Evolutionary conservation across 164 flowering plant genomes (phyloP).

Genomic region (Macadamia integrifolia): DNA sequence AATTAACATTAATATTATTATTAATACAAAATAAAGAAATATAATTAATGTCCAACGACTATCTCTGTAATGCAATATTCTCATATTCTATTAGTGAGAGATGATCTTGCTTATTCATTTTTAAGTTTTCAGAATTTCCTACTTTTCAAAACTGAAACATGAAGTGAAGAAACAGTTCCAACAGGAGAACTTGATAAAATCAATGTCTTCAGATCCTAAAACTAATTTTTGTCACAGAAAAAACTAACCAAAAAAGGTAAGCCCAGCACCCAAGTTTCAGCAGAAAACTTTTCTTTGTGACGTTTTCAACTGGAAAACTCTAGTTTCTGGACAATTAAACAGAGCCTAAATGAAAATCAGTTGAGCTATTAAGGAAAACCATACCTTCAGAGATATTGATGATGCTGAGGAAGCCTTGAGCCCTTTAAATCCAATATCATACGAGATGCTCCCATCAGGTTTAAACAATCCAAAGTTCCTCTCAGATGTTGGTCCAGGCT

Average conservation of each 20-base stretch:
- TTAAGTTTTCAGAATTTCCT: too few species aligned
- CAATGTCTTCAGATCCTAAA: not conserved
- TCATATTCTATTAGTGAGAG: too few species aligned
- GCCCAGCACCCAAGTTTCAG: too few species aligned
- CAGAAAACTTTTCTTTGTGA: not conserved
- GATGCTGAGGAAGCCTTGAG: constrained; percentile 49
- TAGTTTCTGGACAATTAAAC: not conserved
- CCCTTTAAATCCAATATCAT: constrained; percentile 60
- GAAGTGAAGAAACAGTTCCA: not conserved
- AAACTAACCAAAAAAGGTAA: too few species aligned
- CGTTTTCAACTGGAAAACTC: not conserved
- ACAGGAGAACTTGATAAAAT: not conserved
- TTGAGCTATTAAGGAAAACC: not conserved
- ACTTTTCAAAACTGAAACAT: too few species aligned
- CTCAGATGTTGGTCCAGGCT: constrained; percentile 67
- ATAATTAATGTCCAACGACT: too few species aligned
- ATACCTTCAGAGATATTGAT: constrained; percentile 45
- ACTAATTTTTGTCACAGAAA: not conserved
- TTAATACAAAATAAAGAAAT: too few species aligned
- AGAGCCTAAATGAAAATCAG: not conserved
- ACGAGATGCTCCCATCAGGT: constrained; percentile 63
- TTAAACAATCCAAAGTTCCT: constrained; percentile 63
- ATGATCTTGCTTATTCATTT: too few species aligned
- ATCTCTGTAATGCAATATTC: too few species aligned
- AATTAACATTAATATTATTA: too few species aligned